phyloP scores from a whole-genome alignment of 805 yeast genomes.

The Candida schatavii region DNA sequence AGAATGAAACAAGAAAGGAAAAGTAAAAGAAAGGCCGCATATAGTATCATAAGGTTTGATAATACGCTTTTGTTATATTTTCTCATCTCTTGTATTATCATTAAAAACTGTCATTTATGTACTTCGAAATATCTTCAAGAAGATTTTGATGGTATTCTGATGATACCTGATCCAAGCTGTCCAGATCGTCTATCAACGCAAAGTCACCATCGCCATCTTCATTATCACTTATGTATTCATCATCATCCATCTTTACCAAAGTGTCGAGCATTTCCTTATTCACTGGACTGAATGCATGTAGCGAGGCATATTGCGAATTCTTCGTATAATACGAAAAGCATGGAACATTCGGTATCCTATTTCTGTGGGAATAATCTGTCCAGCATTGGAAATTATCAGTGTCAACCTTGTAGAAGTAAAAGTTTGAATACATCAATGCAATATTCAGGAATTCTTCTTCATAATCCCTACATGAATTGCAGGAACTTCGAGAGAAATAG shows the following conservation, averaged over 20 bases:
- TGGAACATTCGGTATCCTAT: background rate
- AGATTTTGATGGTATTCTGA: background rate
- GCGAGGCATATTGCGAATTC: background rate
- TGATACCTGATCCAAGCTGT: background rate
- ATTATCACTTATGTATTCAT: background rate
- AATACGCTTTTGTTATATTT: too few species aligned
- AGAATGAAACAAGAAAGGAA: too few species aligned
- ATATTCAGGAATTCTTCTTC: background rate
- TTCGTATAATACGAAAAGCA: background rate
- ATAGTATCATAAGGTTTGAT: too few species aligned
- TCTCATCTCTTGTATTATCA: too few species aligned
- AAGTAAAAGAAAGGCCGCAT: too few species aligned
- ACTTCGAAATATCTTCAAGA: background rate
- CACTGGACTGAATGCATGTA: background rate
- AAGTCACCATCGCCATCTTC: background rate
- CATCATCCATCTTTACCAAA: background rate
- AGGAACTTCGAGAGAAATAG: background rate
- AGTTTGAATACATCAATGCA: background rate
- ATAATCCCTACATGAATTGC: background rate
- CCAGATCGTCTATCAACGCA: background rate
- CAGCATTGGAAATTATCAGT: background rate
- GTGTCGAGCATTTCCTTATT: background rate
- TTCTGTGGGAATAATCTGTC: background rate
- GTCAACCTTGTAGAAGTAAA: conserved; percentile 1
- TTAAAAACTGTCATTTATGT: background rate